A percentile compares a stretch with the other conserved stretches of the same genome.
Evolutionary conservation across 2,329 filamentous ascomycete species (phyloP).

Genomic region (Dothiorella sarmentorum): DNA sequence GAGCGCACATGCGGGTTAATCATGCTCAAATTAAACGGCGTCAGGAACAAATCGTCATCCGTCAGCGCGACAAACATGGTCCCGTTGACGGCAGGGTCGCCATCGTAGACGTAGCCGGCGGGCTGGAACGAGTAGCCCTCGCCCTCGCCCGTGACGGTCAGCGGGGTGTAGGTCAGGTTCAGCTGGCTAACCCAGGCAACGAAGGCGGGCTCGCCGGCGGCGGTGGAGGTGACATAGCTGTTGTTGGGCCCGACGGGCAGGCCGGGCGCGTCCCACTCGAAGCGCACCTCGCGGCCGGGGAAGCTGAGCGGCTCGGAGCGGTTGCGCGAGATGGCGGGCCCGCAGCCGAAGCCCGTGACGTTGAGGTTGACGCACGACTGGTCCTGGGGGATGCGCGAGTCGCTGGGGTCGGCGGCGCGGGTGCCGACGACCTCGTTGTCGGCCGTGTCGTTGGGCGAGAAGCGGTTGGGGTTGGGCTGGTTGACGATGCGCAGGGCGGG

Average conservation of each 20-base stretch:
- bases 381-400: slow-evolving; percentile 42
- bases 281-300: slow-evolving; percentile 66
- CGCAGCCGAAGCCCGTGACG: slow-evolving; percentile 55
- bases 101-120: slow-evolving; percentile 61
- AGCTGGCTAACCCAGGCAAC: slow-evolving; percentile 77
- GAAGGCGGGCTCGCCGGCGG: slow-evolving; percentile 58
- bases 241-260: slow-evolving; percentile 73
- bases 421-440: slow-evolving; percentile 63
- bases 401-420: slow-evolving; percentile 55
- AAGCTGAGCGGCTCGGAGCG: slow-evolving; percentile 68
- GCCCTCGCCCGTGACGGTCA: slow-evolving; percentile 62
- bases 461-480: slow-evolving; percentile 69
- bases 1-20: slow-evolving; percentile 76
- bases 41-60: slow-evolving; percentile 63
- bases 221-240: slow-evolving; percentile 66
- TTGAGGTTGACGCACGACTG: slow-evolving; percentile 59
- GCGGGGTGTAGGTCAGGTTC: slow-evolving; percentile 49
- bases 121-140: slow-evolving; percentile 71
- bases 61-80: slow-evolving; percentile 79
- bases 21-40: slow-evolving; percentile 71
- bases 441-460: slow-evolving; percentile 59
- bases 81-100: slow-evolving; percentile 68
- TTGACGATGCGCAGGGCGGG: slow-evolving; percentile 68
- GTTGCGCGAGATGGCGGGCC: slow-evolving; percentile 65
- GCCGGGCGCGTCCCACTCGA: slow-evolving; percentile 71